phyloP scores from a whole-genome alignment of 352 stramenopile species.

The Pythium periplocum region DNA sequence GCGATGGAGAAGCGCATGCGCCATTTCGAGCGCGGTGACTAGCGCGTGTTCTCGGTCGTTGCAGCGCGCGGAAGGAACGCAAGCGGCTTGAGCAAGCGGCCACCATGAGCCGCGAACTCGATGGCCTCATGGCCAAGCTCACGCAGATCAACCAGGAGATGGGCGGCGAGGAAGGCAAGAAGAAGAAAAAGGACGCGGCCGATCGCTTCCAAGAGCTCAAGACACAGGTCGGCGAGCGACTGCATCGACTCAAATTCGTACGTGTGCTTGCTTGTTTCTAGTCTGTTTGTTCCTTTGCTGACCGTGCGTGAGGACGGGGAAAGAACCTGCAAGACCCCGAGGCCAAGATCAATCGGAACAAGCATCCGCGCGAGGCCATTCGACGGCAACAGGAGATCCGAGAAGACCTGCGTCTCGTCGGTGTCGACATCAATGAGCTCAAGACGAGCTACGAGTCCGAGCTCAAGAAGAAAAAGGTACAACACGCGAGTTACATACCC shows the following conservation, averaged over 20 bases:
- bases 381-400: constrained; percentile 72
- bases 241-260: constrained; percentile 77
- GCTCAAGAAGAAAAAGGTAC: constrained; percentile 80
- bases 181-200: constrained; percentile 57
- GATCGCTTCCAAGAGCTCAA: constrained; percentile 83
- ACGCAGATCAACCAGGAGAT: constrained; percentile 77
- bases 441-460: constrained; percentile 64
- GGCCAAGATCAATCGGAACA: constrained; percentile 49
- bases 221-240: constrained; percentile 65
- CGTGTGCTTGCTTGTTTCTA: constrained; percentile 1
- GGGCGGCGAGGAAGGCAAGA: constrained; percentile 61
- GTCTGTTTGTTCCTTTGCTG: neutral
- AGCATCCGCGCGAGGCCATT: constrained; percentile 78
- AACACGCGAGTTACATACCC: neutral
- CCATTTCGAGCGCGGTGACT: too few species aligned
- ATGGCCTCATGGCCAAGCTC: constrained; percentile 72
- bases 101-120: constrained; percentile 67
- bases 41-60: too few species aligned
- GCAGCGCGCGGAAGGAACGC: too few species aligned
- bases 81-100: too few species aligned
- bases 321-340: constrained; percentile 77
- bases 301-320: too few species aligned
- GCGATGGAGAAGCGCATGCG: too few species aligned
- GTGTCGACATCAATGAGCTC: constrained; percentile 72
- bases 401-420: constrained; percentile 71